phyloP scores from a whole-genome alignment of 164 flowering plant species.

The Vitis vinifera region DNA sequence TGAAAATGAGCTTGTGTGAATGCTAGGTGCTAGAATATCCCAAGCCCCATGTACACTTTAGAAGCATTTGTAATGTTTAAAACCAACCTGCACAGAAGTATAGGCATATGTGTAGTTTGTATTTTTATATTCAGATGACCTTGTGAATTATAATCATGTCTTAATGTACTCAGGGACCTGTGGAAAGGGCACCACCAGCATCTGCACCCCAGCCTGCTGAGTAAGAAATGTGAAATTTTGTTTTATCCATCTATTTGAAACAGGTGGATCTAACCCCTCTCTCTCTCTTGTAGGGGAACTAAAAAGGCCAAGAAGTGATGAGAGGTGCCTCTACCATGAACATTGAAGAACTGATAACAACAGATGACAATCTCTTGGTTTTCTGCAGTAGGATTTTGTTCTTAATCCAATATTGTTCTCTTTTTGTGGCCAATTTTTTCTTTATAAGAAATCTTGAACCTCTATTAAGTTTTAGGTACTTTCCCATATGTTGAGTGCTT shows the following conservation, averaged over 20 bases:
- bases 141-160: neutral
- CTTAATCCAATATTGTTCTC: neutral
- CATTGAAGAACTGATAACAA: conserved; percentile 4
- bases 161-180: conserved; percentile 29
- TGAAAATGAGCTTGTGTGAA: too few species aligned
- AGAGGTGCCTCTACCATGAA: neutral
- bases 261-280: neutral
- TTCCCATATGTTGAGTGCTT: neutral
- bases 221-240: conserved; percentile 17
- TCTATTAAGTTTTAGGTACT: neutral
- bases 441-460: conserved; percentile 8
- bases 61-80: too few species aligned
- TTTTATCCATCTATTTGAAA: neutral
- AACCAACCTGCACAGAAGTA: neutral
- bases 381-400: conserved; percentile 5
- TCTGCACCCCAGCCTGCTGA: conserved; percentile 25
- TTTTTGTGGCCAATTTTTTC: conserved; percentile 4
- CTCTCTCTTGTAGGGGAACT: conserved; percentile 22
- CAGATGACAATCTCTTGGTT: conserved; percentile 4
- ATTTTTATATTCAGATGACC: too few species aligned
- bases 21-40: too few species aligned
- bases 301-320: conserved; percentile 45
- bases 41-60: too few species aligned
- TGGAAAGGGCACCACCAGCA: conserved; percentile 25
- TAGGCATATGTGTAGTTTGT: neutral